These are phyloP conservation scores for Lenzites betulinus DNA, from an alignment of 768 basidiomycete species.

Conservation along the genomic window DNA sequence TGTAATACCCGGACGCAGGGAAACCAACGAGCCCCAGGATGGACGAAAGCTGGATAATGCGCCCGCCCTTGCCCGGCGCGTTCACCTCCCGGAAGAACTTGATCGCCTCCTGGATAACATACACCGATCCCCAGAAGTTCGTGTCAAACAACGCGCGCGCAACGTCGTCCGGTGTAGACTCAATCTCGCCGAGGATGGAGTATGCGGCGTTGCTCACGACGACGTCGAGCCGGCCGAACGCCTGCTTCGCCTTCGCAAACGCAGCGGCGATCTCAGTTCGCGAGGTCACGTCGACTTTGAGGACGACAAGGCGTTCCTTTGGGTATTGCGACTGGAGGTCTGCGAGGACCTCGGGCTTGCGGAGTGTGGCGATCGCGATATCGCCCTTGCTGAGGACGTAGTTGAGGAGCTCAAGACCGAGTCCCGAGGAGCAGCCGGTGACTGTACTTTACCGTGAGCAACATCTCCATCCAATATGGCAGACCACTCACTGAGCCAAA, in stretches of 20 bases:
- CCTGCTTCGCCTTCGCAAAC: conserved; percentile 36
- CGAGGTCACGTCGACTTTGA: conserved; percentile 43
- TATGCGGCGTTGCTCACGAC: conserved; percentile 48
- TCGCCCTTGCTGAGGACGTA: conserved; percentile 40
- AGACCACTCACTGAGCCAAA: conserved; percentile 21
- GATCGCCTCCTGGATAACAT: conserved; percentile 26
- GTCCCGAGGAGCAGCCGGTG: conserved; percentile 42
- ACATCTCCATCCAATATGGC: no score
- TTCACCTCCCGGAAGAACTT: conserved; percentile 35
- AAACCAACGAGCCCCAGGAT: conserved; percentile 27
- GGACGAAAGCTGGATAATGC: conserved; percentile 42
- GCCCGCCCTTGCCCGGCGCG: conserved; percentile 30
- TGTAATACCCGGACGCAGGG: conserved; percentile 25
- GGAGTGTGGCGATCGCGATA: conserved; percentile 44
- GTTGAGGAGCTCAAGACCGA: conserved; percentile 41
- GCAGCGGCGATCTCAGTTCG: conserved; percentile 35
- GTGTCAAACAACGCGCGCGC: conserved; percentile 42
- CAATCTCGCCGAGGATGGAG: conserved; percentile 38
- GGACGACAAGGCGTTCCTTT: conserved; percentile 37
- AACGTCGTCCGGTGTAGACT: conserved; percentile 35
- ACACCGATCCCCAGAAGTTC: conserved; percentile 29
- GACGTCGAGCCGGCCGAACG: conserved; percentile 46
- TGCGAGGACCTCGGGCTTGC: conserved; percentile 38
- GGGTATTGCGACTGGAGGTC: conserved; percentile 33
- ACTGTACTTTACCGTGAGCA: conserved; percentile 28